These are phyloP conservation scores for Leccinum ochraceum DNA, from an alignment of 768 basidiomycete species.

Conservation along the genomic window DNA sequence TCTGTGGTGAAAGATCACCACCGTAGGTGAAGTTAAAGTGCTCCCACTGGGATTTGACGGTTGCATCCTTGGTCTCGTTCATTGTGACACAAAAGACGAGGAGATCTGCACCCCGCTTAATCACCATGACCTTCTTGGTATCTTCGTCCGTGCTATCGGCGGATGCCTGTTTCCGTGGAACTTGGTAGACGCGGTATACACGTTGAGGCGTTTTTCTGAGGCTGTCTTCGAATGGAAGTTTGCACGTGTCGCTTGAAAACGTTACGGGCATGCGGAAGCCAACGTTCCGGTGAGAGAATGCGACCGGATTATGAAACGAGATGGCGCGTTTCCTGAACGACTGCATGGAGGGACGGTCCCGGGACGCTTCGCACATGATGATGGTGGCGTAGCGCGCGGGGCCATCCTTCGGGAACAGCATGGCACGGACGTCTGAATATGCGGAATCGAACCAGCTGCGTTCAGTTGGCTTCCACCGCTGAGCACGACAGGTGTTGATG, in stretches of 20 bases:
- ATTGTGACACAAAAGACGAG: slow-evolving; percentile 26
- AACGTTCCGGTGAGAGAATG: slow-evolving; percentile 12
- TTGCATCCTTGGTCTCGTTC: neutral
- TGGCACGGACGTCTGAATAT: slow-evolving; percentile 27
- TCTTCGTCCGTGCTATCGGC: slow-evolving; percentile 7
- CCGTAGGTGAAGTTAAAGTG: slow-evolving; percentile 28
- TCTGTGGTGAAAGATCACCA: slow-evolving; percentile 28
- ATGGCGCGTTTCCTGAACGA: slow-evolving; percentile 20
- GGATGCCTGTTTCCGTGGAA: slow-evolving; percentile 6
- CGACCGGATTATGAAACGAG: slow-evolving; percentile 27
- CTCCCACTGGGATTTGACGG: slow-evolving; percentile 27
- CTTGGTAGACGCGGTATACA: slow-evolving; percentile 28
- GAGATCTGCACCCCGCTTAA: slow-evolving; percentile 28
- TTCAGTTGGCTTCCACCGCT: slow-evolving; percentile 31
- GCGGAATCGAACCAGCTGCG: slow-evolving; percentile 31
- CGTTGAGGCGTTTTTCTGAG: slow-evolving; percentile 10
- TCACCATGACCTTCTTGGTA: slow-evolving; percentile 4
- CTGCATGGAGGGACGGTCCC: neutral
- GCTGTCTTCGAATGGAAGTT: slow-evolving; percentile 25
- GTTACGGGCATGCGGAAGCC: slow-evolving; percentile 26
- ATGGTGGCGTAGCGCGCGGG: slow-evolving; percentile 17
- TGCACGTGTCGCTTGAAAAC: slow-evolving; percentile 18
- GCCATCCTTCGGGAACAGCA: slow-evolving; percentile 18
- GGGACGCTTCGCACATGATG: slow-evolving; percentile 27
- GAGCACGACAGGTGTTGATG: slow-evolving; percentile 15